Evolutionary conservation across 306 rosid species (phyloP).

Genomic region (Senna tora): DNA sequence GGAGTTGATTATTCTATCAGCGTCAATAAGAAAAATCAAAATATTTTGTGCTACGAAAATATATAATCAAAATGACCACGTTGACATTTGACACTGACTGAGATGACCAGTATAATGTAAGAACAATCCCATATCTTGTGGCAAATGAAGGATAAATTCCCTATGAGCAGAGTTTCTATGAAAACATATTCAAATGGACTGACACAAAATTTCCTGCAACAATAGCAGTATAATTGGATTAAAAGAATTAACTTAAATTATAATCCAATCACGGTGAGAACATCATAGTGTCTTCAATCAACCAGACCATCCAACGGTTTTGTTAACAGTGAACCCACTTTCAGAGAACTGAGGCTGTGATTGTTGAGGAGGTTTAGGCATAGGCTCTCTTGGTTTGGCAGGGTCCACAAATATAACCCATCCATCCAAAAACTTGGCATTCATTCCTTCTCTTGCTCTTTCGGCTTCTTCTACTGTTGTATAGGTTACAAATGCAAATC

Average conservation of each 20-base stretch:
- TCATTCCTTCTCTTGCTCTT: conserved; percentile 80
- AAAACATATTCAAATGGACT: neutral
- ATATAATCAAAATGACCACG: neutral
- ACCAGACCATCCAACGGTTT: conserved; percentile 92
- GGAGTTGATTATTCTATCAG: neutral
- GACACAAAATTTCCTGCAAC: conserved; percentile 15
- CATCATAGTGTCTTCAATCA: conserved; percentile 39
- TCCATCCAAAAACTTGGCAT: conserved; percentile 94
- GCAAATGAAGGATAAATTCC: conserved; percentile 10
- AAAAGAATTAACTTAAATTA: conserved; percentile 18
- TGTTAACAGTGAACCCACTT: conserved; percentile 74
- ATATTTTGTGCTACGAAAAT: neutral
- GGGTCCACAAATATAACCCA: conserved; percentile 98
- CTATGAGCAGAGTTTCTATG: conserved; percentile 1
- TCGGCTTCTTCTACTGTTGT: conserved; percentile 76
- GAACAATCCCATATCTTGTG: neutral
- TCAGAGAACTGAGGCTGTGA: conserved; percentile 59
- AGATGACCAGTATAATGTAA: neutral
- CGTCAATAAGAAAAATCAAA: too few species aligned
- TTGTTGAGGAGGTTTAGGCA: conserved; percentile 70
- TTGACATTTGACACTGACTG: neutral
- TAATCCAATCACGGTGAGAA: conserved; percentile 20
- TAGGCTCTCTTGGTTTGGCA: conserved; percentile 79
- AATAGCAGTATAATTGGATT: conserved; percentile 33
- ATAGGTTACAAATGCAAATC: conserved; percentile 77